A percentile compares a stretch with the other conserved stretches of the same genome.
These are phyloP conservation scores for Clitoria ternatea DNA, from an alignment of 306 rosid species.

Conservation along the genomic window DNA sequence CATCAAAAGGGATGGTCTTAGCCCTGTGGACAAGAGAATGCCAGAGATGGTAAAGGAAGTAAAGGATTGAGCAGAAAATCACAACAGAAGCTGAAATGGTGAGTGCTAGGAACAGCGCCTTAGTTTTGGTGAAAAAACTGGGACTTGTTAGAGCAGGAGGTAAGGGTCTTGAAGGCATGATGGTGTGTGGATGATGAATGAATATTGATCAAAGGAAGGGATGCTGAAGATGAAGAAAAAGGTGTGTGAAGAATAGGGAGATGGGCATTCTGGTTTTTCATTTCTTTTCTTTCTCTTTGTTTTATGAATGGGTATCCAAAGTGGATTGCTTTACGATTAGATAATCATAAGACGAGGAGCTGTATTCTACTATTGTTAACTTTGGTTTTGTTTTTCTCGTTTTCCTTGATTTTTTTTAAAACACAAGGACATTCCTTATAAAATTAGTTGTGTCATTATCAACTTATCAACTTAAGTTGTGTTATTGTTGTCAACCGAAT, in stretches of 20 bases:
- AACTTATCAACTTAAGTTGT: too few species aligned
- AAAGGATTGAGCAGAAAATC: constrained; percentile 62
- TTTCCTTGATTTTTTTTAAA: constrained; percentile 36
- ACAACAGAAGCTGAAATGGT: constrained; percentile 76
- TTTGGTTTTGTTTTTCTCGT: neutral
- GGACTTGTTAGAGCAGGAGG: constrained; percentile 38
- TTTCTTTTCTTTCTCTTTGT: constrained; percentile 7
- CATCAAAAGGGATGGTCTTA: constrained; percentile 77
- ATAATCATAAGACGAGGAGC: constrained; percentile 36
- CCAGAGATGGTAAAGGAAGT: constrained; percentile 79
- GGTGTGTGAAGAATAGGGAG: constrained; percentile 8
- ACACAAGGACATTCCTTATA: too few species aligned
- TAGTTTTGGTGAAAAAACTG: constrained; percentile 55
- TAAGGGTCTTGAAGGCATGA: constrained; percentile 81
- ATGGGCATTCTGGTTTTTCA: constrained; percentile 32
- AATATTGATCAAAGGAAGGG: constrained; percentile 27
- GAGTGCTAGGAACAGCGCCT: constrained; percentile 65
- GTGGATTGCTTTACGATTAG: constrained; percentile 75
- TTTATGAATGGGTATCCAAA: constrained; percentile 50
- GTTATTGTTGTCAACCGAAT: too few species aligned
- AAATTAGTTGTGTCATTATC: too few species aligned
- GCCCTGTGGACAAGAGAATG: constrained; percentile 59
- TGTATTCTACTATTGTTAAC: constrained; percentile 33
- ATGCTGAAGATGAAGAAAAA: constrained; percentile 20
- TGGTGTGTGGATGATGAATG: constrained; percentile 2